Evolutionary conservation across 208 protist species (phyloP).

Genomic region (Trypanosoma avium): DNA sequence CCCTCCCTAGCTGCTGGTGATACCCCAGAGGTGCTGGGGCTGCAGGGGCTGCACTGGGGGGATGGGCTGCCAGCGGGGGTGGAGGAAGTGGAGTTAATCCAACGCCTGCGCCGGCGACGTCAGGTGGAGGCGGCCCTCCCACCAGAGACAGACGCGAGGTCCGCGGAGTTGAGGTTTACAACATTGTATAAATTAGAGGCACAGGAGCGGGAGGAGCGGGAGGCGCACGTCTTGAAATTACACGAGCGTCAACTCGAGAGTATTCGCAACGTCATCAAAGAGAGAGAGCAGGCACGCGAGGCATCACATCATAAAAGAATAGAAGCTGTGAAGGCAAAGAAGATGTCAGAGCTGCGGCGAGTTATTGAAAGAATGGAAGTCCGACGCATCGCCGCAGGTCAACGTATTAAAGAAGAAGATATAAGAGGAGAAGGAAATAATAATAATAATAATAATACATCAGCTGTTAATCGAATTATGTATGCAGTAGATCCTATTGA

Average conservation of each 20-base stretch:
- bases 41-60: conserved; percentile 64
- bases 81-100: conserved; percentile 87
- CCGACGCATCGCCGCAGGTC: conserved; percentile 36
- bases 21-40: conserved; percentile 67
- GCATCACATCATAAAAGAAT: conserved; percentile 52
- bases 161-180: conserved; percentile 44
- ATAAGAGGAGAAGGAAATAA: conserved; percentile 21
- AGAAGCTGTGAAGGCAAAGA: conserved; percentile 53
- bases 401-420: too few species aligned
- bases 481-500: conserved; percentile 24
- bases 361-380: conserved; percentile 55
- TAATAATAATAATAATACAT: background rate
- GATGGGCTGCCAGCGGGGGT: conserved; percentile 73
- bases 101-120: conserved; percentile 84
- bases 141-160: conserved; percentile 47
- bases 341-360: conserved; percentile 36
- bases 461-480: too few species aligned
- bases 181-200: conserved; percentile 79
- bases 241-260: conserved; percentile 68
- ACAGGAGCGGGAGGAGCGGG: conserved; percentile 84
- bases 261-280: conserved; percentile 51
- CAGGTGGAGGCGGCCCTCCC: conserved; percentile 68
- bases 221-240: conserved; percentile 73
- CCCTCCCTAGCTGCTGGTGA: conserved; percentile 61
- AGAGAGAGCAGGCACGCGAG: conserved; percentile 67